A percentile compares a stretch with the other conserved stretches of the same genome.
Evolutionary conservation across 2,329 filamentous ascomycete genomes (phyloP).

Genomic region (Pseudogymnoascus sp.): DNA sequence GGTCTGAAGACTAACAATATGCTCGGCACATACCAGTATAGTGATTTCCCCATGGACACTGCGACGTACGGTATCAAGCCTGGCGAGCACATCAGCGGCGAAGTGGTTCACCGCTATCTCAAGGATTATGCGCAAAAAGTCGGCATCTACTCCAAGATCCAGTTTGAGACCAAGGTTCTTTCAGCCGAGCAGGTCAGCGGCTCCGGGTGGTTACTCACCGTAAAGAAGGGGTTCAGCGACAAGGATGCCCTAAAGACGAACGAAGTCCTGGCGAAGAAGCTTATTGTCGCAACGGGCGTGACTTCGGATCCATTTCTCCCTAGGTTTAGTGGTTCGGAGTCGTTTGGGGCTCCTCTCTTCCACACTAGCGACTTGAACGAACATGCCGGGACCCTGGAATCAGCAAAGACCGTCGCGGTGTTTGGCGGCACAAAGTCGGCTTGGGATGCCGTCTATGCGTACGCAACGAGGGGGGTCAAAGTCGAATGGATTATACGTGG

Average conservation of each 20-base stretch:
- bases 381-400: slow-evolving; percentile 34
- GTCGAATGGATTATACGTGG: slow-evolving; percentile 54
- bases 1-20: slow-evolving; percentile 68
- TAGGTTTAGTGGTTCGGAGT: slow-evolving; percentile 37
- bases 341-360: slow-evolving; percentile 40
- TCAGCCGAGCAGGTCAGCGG: slow-evolving; percentile 35
- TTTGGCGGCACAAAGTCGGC: slow-evolving; percentile 57
- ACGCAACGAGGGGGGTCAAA: slow-evolving; percentile 43
- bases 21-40: slow-evolving; percentile 62
- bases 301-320: slow-evolving; percentile 44
- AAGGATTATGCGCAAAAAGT: slow-evolving; percentile 45
- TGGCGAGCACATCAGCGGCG: slow-evolving; percentile 47
- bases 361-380: slow-evolving; percentile 40
- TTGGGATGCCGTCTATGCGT: slow-evolving; percentile 56
- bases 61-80: slow-evolving; percentile 41
- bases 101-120: slow-evolving; percentile 47
- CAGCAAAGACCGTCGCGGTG: slow-evolving; percentile 41
- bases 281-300: slow-evolving; percentile 48
- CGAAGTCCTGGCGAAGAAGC: slow-evolving; percentile 34
- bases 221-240: slow-evolving; percentile 18
- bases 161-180: slow-evolving; percentile 41
- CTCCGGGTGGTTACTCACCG: slow-evolving; percentile 37
- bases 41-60: slow-evolving; percentile 61
- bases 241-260: slow-evolving; percentile 16
- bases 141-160: slow-evolving; percentile 39